A percentile compares a stretch with the other conserved stretches of the same genome.
These are phyloP conservation scores for Favolaschia claudopus DNA, from an alignment of 768 basidiomycete genomes.

Conservation along the genomic window DNA sequence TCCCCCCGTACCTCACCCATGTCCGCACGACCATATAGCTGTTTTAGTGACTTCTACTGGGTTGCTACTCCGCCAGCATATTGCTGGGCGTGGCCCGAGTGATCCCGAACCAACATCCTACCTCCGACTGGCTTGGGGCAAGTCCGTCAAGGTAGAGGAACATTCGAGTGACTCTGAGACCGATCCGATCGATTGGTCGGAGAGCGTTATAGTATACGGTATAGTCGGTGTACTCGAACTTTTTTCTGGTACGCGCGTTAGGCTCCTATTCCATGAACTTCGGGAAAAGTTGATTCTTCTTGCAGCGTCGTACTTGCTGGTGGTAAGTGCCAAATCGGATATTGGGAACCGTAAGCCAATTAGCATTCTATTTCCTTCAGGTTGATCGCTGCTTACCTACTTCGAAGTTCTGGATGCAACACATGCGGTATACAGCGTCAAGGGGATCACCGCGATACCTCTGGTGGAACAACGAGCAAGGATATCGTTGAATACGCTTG, in stretches of 20 bases:
- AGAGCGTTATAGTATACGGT: conserved; percentile 71
- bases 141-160: conserved; percentile 60
- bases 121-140: conserved; percentile 69
- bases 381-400: conserved; percentile 7
- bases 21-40: conserved; percentile 74
- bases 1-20: conserved; percentile 78
- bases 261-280: conserved; percentile 16
- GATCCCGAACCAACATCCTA: conserved; percentile 42
- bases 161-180: conserved; percentile 42
- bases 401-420: conserved; percentile 68
- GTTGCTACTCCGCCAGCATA: conserved; percentile 70
- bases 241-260: conserved; percentile 64
- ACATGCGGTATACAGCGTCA: conserved; percentile 71
- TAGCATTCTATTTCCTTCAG: not conserved
- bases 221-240: conserved; percentile 78
- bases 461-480: conserved; percentile 70
- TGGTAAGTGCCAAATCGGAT: conserved; percentile 68
- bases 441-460: conserved; percentile 75
- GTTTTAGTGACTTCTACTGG: conserved; percentile 66
- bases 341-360: conserved; percentile 69
- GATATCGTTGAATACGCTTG: conserved; percentile 57
- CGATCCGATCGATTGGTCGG: conserved; percentile 58
- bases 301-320: conserved; percentile 78
- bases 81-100: conserved; percentile 33
- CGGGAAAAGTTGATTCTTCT: conserved; percentile 12